These are phyloP conservation scores for Aspergillus sp. DNA, from an alignment of 2,329 filamentous ascomycete species.

Conservation along the genomic window DNA sequence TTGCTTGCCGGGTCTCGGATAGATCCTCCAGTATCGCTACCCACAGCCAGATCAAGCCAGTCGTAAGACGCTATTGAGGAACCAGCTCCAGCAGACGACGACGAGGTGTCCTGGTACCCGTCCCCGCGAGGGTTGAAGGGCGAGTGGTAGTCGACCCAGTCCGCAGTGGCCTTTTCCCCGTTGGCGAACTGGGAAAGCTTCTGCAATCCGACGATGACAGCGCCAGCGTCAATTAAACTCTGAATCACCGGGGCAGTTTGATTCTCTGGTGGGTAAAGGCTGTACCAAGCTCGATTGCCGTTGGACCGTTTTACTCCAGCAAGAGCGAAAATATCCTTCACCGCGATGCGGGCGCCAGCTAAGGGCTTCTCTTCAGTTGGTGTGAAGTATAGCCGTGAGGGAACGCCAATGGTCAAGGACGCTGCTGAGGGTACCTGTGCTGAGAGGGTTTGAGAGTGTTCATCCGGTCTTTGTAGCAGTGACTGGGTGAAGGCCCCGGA, in stretches of 20 bases:
- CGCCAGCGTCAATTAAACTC: conserved; percentile 59
- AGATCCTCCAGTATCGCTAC: conserved; percentile 41
- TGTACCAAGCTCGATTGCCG: conserved; percentile 60
- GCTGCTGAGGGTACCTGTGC: background rate
- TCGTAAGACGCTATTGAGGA: conserved; percentile 34
- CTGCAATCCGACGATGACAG: conserved; percentile 37
- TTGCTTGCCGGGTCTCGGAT: conserved; percentile 51
- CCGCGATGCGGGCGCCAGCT: conserved; percentile 59
- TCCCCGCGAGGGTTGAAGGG: conserved; percentile 37
- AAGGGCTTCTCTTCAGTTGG: conserved; percentile 47
- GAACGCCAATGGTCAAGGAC: conserved; percentile 52
- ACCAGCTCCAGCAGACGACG: conserved; percentile 25
- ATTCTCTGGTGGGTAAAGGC: conserved; percentile 50
- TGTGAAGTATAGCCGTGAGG: conserved; percentile 61
- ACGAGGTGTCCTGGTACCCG: conserved; percentile 34
- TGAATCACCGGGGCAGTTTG: conserved; percentile 53
- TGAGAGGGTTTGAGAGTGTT: background rate
- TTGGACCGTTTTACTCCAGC: conserved; percentile 56
- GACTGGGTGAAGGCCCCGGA: conserved; percentile 1
- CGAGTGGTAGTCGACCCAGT: conserved; percentile 32
- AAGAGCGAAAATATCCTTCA: conserved; percentile 64
- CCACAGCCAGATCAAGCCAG: conserved; percentile 51
- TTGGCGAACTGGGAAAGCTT: conserved; percentile 30
- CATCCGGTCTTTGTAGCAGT: background rate
- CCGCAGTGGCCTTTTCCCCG: conserved; percentile 19